phyloP scores from a whole-genome alignment of 2,329 filamentous ascomycete genomes.

The Gyromitra esculenta region DNA sequence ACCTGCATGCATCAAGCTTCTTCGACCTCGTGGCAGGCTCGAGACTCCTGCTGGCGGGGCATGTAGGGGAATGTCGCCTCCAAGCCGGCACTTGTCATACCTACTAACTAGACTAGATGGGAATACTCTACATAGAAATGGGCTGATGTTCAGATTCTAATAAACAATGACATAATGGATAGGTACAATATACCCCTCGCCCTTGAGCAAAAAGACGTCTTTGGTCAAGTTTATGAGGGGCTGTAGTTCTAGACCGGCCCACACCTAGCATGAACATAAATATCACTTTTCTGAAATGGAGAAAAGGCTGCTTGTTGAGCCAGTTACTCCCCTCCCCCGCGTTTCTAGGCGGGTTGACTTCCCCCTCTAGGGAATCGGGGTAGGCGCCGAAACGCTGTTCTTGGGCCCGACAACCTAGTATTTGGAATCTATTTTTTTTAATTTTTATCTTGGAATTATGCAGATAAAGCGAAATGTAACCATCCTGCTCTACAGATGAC shows the following conservation, averaged over 20 bases:
- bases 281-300: constrained; percentile 9
- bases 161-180: neutral
- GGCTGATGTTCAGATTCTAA: neutral
- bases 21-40: constrained; percentile 13
- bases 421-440: neutral
- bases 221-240: neutral
- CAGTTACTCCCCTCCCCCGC: neutral
- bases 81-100: neutral
- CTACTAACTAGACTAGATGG: constrained; percentile 3
- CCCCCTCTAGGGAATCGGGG: neutral
- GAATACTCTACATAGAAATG: constrained; percentile 6
- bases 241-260: constrained; percentile 5
- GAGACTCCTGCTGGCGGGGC: neutral
- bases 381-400: neutral
- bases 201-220: neutral
- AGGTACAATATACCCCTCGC: neutral
- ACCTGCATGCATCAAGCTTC: constrained; percentile 24
- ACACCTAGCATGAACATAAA: neutral
- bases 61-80: constrained; percentile 19
- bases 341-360: neutral
- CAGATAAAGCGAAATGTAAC: constrained; percentile 11
- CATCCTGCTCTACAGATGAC: constrained; percentile 4
- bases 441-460: neutral
- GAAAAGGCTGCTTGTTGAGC: neutral
- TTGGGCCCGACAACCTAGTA: neutral